phyloP scores from a whole-genome alignment of 306 rosid genomes.

The Lathyrus oleraceus region DNA sequence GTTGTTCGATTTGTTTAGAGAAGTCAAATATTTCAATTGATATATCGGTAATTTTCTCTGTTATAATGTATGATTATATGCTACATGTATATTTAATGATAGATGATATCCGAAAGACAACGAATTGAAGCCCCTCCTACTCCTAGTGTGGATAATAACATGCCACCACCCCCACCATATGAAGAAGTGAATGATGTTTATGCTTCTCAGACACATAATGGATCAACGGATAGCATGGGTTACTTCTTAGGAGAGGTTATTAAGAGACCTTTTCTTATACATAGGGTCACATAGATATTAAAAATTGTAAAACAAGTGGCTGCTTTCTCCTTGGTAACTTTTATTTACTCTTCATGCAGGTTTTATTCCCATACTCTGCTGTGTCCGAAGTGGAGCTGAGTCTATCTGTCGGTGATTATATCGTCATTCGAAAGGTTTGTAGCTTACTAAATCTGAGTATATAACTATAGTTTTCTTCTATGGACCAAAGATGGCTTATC shows the following conservation, averaged over 20 bases:
- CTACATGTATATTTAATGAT: constrained; percentile 35
- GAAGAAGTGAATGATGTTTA: constrained; percentile 85
- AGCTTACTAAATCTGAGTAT: constrained; percentile 33
- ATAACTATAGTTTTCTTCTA: constrained; percentile 11
- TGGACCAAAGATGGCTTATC: constrained; percentile 2
- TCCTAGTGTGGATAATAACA: constrained; percentile 58
- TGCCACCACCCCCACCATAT: constrained; percentile 92
- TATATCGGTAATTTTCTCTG: constrained; percentile 21
- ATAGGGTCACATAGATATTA: neutral
- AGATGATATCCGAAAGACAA: constrained; percentile 91
- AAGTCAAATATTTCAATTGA: constrained; percentile 23
- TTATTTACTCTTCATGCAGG: constrained; percentile 51
- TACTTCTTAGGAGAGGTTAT: constrained; percentile 97
- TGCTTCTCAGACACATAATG: constrained; percentile 76
- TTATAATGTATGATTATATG: constrained; percentile 33
- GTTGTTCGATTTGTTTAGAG: constrained; percentile 5
- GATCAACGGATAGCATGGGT: constrained; percentile 67
- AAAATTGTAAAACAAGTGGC: constrained; percentile 12
- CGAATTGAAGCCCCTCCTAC: constrained; percentile 91
- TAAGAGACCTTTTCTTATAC: constrained; percentile 19
- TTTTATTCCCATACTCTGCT: constrained; percentile 68
- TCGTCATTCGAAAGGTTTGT: constrained; percentile 83
- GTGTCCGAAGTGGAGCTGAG: constrained; percentile 81
- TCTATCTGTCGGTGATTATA: constrained; percentile 74
- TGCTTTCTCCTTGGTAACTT: constrained; percentile 30